phyloP scores from a whole-genome alignment of 805 yeast genomes.

The Suhomyces sp. region DNA sequence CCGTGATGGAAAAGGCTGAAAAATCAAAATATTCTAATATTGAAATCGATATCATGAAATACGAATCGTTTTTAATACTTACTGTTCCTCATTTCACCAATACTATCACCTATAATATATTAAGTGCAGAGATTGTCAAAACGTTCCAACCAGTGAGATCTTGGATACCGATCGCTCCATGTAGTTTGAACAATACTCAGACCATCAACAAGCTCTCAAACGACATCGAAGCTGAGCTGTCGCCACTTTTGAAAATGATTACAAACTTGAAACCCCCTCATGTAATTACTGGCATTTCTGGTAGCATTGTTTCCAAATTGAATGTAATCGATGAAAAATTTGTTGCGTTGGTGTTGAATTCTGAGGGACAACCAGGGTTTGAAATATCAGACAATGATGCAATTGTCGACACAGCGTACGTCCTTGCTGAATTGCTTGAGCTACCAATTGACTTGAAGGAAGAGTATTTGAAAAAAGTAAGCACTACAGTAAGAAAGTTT shows the following conservation, averaged over 20 bases:
- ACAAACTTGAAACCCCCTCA: conserved; percentile 55
- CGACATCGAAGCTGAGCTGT: conserved; percentile 5
- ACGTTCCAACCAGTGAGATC: conserved; percentile 7
- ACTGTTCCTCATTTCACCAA: conserved; percentile 38
- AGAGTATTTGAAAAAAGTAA: conserved; percentile 14
- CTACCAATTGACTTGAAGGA: conserved; percentile 2
- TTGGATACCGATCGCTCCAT: conserved; percentile 38
- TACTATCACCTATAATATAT: conserved; percentile 28
- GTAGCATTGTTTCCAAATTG: conserved; percentile 36
- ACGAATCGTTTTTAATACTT: conserved; percentile 11
- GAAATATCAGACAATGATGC: conserved; percentile 51
- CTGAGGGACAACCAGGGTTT: conserved; percentile 63
- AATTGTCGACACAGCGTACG: conserved; percentile 30
- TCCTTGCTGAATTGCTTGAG: conserved; percentile 7
- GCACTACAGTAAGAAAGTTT: conserved; percentile 20
- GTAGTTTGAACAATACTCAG: conserved; percentile 30
- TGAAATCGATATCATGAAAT: conserved; percentile 21
- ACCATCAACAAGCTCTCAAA: conserved; percentile 23
- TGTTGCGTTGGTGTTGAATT: conserved; percentile 38
- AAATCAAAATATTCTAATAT: conserved; percentile 19
- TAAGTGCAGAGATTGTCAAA: conserved; percentile 23
- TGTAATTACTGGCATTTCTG: conserved; percentile 56
- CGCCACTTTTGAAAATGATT: conserved; percentile 8
- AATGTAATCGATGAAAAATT: conserved; percentile 2
- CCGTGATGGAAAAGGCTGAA: conserved; percentile 22